Conservation (phyloP, 73 alveolate species). For the Halteria grandinella region DNA sequence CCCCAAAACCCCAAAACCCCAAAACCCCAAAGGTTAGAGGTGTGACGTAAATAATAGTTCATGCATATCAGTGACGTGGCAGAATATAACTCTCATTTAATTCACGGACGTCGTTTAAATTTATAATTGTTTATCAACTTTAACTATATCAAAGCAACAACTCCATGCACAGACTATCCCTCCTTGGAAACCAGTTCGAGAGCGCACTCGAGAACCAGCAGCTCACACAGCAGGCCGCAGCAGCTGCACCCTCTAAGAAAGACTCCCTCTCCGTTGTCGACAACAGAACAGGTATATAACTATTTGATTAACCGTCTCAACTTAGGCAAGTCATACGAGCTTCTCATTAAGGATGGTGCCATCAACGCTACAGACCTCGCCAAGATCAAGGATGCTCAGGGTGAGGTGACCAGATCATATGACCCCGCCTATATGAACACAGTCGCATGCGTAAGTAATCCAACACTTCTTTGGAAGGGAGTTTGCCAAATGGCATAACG, state of each 20-base stretch:
- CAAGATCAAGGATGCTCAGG: conserved; percentile 75
- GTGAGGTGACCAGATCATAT: conserved; percentile 78
- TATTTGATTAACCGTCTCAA: neutral
- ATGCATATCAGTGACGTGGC: too few species aligned
- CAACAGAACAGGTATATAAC: conserved; percentile 65
- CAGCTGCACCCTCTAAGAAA: conserved; percentile 22
- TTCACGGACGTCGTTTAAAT: too few species aligned
- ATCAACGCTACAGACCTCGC: conserved; percentile 77
- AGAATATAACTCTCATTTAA: too few species aligned
- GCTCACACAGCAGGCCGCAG: conserved; percentile 33
- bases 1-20: too few species aligned
- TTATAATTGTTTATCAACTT: too few species aligned
- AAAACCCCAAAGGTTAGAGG: too few species aligned
- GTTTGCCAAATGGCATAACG: neutral
- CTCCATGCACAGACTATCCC: conserved; percentile 57
- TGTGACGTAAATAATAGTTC: too few species aligned
- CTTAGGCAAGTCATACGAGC: conserved; percentile 71
- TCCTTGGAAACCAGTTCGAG: too few species aligned
- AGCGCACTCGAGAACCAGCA: too few species aligned
- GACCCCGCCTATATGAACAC: conserved; percentile 95
- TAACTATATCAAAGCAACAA: neutral
- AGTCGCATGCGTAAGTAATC: conserved; percentile 75
- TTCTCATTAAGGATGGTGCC: conserved; percentile 72
- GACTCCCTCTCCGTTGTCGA: conserved; percentile 61
- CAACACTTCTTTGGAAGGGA: too few species aligned